These are phyloP conservation scores for Euphorbia schlechtendalii DNA, from an alignment of 441 rosid genomes.

Conservation along the genomic window DNA sequence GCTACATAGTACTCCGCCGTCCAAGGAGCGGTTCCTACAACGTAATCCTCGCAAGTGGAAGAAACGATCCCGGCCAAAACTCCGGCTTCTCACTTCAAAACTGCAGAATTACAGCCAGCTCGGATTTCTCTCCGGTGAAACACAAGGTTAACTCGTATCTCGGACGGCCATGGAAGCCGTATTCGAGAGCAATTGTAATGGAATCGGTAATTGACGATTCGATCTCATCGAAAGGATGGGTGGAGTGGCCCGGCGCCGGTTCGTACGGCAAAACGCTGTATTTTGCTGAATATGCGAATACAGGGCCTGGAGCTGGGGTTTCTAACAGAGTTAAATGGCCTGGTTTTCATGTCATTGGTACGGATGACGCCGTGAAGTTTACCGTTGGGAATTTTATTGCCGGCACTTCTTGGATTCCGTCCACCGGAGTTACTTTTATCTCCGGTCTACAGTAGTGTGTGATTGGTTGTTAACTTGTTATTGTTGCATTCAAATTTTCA, in stretches of 20 bases:
- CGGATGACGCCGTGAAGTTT: slow-evolving; percentile 37
- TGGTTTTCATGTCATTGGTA: slow-evolving; percentile 40
- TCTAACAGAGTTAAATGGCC: slow-evolving; percentile 42
- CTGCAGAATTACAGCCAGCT: slow-evolving; percentile 36
- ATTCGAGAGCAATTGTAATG: slow-evolving; percentile 70
- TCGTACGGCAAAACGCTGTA: slow-evolving; percentile 32
- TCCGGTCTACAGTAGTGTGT: slow-evolving; percentile 34
- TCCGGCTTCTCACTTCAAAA: slow-evolving; percentile 62
- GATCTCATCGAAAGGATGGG: slow-evolving; percentile 54
- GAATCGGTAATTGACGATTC: slow-evolving; percentile 45
- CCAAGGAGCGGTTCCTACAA: slow-evolving; percentile 26
- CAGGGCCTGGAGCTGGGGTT: slow-evolving; percentile 41
- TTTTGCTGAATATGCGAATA: slow-evolving; percentile 44
- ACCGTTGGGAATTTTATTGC: slow-evolving; percentile 41
- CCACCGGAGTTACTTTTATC: slow-evolving; percentile 47
- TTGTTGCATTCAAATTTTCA: too few species aligned
- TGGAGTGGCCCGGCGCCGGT: slow-evolving; percentile 55
- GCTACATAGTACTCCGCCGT: slow-evolving; percentile 42
- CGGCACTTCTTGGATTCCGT: slow-evolving; percentile 53
- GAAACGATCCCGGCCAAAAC: slow-evolving; percentile 60
- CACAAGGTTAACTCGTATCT: slow-evolving; percentile 35
- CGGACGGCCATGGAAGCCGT: slow-evolving; percentile 73
- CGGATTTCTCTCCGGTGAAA: slow-evolving; percentile 32
- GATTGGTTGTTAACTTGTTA: not conserved
- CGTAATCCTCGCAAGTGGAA: slow-evolving; percentile 52